These are phyloP conservation scores for Antrodiella citrinella DNA, from an alignment of 768 basidiomycete genomes.

Conservation along the genomic window DNA sequence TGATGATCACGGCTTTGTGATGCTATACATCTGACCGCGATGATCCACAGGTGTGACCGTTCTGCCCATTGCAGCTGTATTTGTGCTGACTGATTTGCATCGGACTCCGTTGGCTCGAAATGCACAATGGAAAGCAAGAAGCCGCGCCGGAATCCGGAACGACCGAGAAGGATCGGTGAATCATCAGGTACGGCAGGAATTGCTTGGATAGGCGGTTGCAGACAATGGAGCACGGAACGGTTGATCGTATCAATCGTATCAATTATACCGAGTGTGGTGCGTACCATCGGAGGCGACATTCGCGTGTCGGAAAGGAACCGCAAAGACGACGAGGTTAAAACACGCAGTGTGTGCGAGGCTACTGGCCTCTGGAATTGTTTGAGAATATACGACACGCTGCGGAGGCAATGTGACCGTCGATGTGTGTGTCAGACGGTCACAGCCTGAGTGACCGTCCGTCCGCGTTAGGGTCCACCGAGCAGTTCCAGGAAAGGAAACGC, in stretches of 20 bases:
- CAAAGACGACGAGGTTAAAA: neutral
- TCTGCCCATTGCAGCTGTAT: too few relatives aligned
- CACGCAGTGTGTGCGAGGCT: neutral
- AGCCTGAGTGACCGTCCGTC: too few relatives aligned
- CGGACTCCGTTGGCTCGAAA: too few relatives aligned
- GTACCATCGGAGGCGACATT: neutral
- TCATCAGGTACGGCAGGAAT: neutral
- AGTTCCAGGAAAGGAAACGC: neutral
- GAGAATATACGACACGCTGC: neutral
- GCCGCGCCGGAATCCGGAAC: neutral
- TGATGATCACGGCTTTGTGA: too few relatives aligned
- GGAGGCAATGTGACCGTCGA: neutral
- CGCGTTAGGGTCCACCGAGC: neutral
- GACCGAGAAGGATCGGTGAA: neutral
- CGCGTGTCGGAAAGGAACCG: neutral
- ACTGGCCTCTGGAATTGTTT: neutral
- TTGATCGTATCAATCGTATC: neutral
- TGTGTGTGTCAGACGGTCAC: neutral
- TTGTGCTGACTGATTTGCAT: too few relatives aligned
- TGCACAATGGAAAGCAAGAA: too few relatives aligned
- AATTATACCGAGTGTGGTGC: neutral
- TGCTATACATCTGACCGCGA: too few relatives aligned
- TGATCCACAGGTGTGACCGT: too few relatives aligned
- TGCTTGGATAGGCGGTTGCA: neutral
- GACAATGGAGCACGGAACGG: neutral